These are phyloP conservation scores for Pholiota microspora DNA, from an alignment of 768 basidiomycete species.

Conservation along the genomic window DNA sequence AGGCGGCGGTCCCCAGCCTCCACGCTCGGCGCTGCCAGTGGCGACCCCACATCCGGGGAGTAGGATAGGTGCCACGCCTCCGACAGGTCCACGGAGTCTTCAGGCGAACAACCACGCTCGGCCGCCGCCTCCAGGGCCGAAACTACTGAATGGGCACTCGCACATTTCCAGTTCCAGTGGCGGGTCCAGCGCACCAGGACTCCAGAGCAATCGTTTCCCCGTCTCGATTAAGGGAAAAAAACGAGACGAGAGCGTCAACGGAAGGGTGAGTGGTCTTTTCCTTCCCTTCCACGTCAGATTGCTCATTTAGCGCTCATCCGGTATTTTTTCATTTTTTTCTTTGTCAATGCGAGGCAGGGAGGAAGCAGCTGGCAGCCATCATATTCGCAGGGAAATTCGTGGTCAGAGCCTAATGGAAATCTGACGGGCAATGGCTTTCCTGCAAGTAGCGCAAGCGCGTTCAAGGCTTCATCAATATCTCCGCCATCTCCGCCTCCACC, in stretches of 20 bases:
- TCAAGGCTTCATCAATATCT: background rate
- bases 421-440: constrained; percentile 15
- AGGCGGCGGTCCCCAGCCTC: constrained; percentile 22
- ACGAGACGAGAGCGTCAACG: constrained; percentile 14
- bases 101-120: constrained; percentile 34
- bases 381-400: constrained; percentile 26
- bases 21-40: constrained; percentile 14
- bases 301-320: constrained; percentile 17
- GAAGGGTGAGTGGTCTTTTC: constrained; percentile 23
- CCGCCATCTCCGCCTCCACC: constrained; percentile 23
- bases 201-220: constrained; percentile 30
- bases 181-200: constrained; percentile 21
- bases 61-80: constrained; percentile 54
- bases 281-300: constrained; percentile 10
- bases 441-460: constrained; percentile 15
- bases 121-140: constrained; percentile 33
- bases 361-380: constrained; percentile 27
- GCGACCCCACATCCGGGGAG: constrained; percentile 22
- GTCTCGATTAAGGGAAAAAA: constrained; percentile 39
- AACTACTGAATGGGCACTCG: constrained; percentile 41
- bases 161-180: constrained; percentile 21
- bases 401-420: constrained; percentile 22
- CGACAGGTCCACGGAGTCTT: constrained; percentile 66
- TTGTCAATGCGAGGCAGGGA: constrained; percentile 5
- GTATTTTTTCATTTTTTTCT: constrained; percentile 9